Base-by-base conservation (phyloP, 495 filamentous ascomycete genomes). In the Tuber umbilicatum region DNA sequence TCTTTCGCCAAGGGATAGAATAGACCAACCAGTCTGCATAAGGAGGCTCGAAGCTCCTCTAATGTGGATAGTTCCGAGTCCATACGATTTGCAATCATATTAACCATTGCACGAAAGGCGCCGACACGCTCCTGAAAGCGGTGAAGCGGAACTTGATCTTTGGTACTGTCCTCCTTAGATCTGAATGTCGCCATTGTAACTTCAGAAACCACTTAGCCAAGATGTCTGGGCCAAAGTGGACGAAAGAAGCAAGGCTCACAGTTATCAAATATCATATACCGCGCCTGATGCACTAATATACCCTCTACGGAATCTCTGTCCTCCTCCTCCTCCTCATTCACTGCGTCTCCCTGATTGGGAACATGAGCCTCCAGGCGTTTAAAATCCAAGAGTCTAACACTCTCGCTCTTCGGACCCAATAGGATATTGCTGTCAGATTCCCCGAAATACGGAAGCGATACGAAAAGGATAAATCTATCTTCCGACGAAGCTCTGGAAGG, bases 261-360 rank as follows among this genome's bases (percentile, higher is more conserved):
- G 23, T 60, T 60, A 60, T 60, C 50, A 60, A 60, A 60, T 60
- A 60, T 4, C n/a, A 60, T 60, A 31, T 60, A 60, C 16, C 50
- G 50, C 31, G 50, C 50, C 50, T 60, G 50, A 60, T 60, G 50
- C 50, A 60, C 50, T 60, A 60, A 31, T 60, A 60, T 27, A 2
- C 16, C n/a, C n/a, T 1, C 50, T 31, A 10, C n/a, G n/a, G n/a
- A n/a, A n/a, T n/a, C n/a, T n/a, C n/a, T n/a, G 7, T n/a, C 47
- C 10, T 3, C 21, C 10, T 3, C 21, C 21, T 7, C 7, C 47
- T 23, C 21, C 47, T 5, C 7, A 50, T 5, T 9, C 5, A 2
- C 23, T 6, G 5, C 5, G 7, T 1, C 21, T 19, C 45, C 4
- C 0, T 10, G 7, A 10, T n/a, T 1, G 2, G 7, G 0, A 5